Percentiles rank a stretch among this genome's conserved stretches.
These are phyloP conservation scores for Hibiscus mutabilis DNA, from an alignment of 345 rosid genomes.

Conservation along the genomic window DNA sequence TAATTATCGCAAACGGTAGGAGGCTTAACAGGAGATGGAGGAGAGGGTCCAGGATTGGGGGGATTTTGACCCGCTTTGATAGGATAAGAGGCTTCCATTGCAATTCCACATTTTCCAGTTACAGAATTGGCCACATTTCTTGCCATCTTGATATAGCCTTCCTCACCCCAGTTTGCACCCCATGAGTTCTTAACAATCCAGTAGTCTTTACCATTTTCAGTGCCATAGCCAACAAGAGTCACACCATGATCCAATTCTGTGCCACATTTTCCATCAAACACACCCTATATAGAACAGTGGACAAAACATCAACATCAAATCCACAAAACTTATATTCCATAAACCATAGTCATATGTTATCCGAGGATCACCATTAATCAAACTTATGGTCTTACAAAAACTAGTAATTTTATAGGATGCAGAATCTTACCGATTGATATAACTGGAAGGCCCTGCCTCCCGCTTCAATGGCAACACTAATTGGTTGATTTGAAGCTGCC, in stretches of 20 bases:
- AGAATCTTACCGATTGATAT: constrained; percentile 47
- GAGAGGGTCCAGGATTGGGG: constrained; percentile 94
- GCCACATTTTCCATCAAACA: constrained; percentile 72
- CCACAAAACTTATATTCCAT: background rate
- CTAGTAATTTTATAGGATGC: background rate
- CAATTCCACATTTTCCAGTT: constrained; percentile 85
- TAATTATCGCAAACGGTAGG: constrained; percentile 64
- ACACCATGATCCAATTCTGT: constrained; percentile 85
- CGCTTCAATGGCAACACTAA: constrained; percentile 81
- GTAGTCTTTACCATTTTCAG: constrained; percentile 63
- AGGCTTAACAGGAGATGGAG: constrained; percentile 77
- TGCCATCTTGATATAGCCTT: constrained; percentile 68
- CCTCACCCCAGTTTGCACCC: constrained; percentile 82
- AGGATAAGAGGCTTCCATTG: constrained; percentile 79
- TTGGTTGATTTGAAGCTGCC: constrained; percentile 75
- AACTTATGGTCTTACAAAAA: background rate
- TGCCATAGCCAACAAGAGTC: constrained; percentile 81
- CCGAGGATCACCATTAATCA: background rate
- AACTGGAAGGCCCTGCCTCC: constrained; percentile 80
- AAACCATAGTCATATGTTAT: background rate
- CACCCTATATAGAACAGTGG: constrained; percentile 41
- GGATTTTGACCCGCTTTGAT: constrained; percentile 75
- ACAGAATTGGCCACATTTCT: constrained; percentile 32
- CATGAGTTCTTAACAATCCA: constrained; percentile 90
- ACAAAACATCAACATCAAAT: background rate